These are phyloP conservation scores for Saccharomyces eubayanus DNA, from an alignment of 805 yeast genomes.

Conservation along the genomic window DNA sequence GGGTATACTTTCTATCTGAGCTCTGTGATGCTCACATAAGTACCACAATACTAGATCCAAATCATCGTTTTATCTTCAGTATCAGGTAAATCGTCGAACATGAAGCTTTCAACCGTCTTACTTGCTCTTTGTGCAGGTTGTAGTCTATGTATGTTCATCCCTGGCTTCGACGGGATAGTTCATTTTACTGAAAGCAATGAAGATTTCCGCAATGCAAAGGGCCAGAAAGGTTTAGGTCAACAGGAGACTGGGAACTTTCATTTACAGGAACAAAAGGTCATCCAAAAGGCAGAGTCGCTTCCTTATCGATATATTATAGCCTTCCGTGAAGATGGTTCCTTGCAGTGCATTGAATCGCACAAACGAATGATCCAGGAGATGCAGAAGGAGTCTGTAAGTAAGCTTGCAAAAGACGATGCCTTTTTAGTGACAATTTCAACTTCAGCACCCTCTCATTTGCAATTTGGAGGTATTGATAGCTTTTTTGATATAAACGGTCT, in stretches of 20 bases:
- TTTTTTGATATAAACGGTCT: constrained; percentile 49
- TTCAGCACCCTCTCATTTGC: constrained; percentile 14
- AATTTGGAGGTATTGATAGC: constrained; percentile 49
- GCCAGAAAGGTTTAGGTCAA: neutral
- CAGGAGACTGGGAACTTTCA: neutral
- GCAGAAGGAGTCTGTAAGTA: neutral
- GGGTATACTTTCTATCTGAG: neutral
- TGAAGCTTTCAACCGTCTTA: neutral
- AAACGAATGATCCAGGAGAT: neutral
- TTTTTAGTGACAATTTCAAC: constrained; percentile 8
- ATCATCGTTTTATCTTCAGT: neutral
- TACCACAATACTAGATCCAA: no score
- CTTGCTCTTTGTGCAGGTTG: neutral
- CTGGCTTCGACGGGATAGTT: neutral
- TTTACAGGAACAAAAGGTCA: neutral
- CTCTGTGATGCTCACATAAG: neutral
- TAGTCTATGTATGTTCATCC: neutral
- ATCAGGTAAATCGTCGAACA: neutral
- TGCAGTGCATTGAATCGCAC: neutral
- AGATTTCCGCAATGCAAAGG: neutral
- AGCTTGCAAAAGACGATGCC: constrained; percentile 1
- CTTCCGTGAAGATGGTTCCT: neutral
- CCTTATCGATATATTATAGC: neutral
- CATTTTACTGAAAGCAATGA: neutral
- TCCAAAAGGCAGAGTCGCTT: neutral